Evolutionary conservation across 2,329 filamentous ascomycete species (phyloP).

Genomic region (Fusarium vanettenii): DNA sequence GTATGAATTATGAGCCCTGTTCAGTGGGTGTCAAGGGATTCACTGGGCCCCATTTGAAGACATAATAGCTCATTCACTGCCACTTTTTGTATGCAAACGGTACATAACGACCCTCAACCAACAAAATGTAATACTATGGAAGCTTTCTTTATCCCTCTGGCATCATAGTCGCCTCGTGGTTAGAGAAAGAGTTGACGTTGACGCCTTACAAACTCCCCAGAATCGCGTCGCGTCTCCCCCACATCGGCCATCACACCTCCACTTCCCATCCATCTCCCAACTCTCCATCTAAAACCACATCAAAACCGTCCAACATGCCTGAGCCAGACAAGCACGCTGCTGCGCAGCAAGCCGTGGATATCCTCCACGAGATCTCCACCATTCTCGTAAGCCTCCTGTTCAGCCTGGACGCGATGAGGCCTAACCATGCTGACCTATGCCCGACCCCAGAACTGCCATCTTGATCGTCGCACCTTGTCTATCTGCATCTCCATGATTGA

Average conservation of each 20-base stretch:
- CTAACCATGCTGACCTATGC: conserved; percentile 1
- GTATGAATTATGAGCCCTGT: neutral
- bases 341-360: conserved; percentile 85
- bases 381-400: conserved; percentile 74
- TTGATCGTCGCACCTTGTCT: conserved; percentile 90
- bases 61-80: too few species aligned
- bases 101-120: neutral
- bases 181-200: neutral
- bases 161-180: neutral
- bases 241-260: conserved; percentile 27
- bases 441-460: conserved; percentile 81
- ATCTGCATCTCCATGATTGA: conserved; percentile 98
- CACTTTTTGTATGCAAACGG: neutral
- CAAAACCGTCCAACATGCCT: conserved; percentile 54
- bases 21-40: neutral
- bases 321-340: conserved; percentile 76
- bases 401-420: neutral
- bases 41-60: neutral
- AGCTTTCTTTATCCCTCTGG: neutral
- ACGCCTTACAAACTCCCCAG: neutral
- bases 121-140: neutral
- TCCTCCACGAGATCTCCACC: conserved; percentile 86
- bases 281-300: conserved; percentile 6
- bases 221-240: conserved; percentile 39
- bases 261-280: conserved; percentile 20